Conservation (phyloP, 768 basidiomycete genomes). For the Podaxis sp. region DNA sequence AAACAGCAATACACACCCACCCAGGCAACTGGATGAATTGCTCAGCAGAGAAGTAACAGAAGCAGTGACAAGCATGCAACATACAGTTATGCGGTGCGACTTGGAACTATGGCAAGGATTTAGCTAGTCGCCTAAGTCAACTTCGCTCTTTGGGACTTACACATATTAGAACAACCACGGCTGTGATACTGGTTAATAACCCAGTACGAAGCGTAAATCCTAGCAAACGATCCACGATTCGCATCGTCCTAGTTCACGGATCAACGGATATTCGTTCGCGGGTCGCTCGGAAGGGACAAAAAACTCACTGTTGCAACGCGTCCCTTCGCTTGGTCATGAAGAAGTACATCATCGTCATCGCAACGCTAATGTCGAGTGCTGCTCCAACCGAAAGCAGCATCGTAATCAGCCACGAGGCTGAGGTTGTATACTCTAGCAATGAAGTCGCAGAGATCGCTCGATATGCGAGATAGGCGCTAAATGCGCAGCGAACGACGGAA, state of each 20-base stretch:
- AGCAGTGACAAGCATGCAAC: not conserved
- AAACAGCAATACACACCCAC: constrained; percentile 26
- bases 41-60: not conserved
- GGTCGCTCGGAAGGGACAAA: not conserved
- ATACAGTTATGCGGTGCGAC: constrained; percentile 18
- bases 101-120: constrained; percentile 16
- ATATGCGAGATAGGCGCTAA: constrained; percentile 23
- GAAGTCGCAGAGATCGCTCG: constrained; percentile 19
- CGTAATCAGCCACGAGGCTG: constrained; percentile 28
- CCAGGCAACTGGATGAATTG: constrained; percentile 22
- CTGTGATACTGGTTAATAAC: constrained; percentile 20
- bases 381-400: constrained; percentile 24
- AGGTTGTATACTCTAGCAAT: constrained; percentile 17
- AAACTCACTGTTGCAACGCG: constrained; percentile 16
- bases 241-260: constrained; percentile 14
- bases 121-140: not conserved
- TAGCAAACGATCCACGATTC: constrained; percentile 23
- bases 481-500: constrained; percentile 21
- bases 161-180: constrained; percentile 17
- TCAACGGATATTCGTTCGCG: not conserved
- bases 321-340: constrained; percentile 18
- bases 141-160: constrained; percentile 11
- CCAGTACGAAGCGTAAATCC: constrained; percentile 27
- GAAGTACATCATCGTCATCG: constrained; percentile 27
- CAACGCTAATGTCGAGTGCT: constrained; percentile 26